These are phyloP conservation scores for Allium cepa DNA, from an alignment of 106 monocot genomes.

Conservation along the genomic window DNA sequence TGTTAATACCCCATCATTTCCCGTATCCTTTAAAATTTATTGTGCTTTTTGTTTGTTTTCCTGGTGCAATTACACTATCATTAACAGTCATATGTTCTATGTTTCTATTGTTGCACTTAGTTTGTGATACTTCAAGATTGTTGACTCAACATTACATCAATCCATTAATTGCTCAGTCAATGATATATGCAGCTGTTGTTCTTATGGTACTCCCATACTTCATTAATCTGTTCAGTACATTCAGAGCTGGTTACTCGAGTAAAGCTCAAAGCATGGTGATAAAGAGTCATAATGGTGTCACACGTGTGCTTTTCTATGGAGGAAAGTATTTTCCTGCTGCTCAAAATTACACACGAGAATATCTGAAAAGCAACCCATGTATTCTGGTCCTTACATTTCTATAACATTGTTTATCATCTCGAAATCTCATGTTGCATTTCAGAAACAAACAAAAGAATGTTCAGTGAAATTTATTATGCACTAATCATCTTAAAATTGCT, in stretches of 20 bases:
- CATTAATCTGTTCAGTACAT: conserved; percentile 5
- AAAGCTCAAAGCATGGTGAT: conserved; percentile 16
- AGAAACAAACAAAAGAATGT: not conserved
- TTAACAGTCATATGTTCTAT: too few species aligned
- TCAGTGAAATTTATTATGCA: not conserved
- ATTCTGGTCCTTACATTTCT: conserved; percentile 38
- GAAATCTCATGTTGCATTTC: not conserved
- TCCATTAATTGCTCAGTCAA: too few species aligned
- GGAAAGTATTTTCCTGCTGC: conserved; percentile 46
- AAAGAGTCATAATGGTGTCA: conserved; percentile 16
- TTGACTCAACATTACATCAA: too few species aligned
- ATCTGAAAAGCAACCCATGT: conserved; percentile 51
- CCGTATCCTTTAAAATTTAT: too few species aligned
- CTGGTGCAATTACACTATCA: too few species aligned
- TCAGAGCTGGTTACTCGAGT: conserved; percentile 30
- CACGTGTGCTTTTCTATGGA: conserved; percentile 71
- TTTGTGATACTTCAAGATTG: too few species aligned
- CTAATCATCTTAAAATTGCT: not conserved
- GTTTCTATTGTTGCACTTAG: too few species aligned
- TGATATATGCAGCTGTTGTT: too few species aligned
- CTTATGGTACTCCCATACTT: not conserved
- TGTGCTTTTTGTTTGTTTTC: too few species aligned
- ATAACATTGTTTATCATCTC: not conserved
- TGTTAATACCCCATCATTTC: too few species aligned
- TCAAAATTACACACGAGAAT: conserved; percentile 57